A percentile compares a stretch with the other conserved stretches of the same genome.
Conservation (phyloP, 306 rosid species). For the Quercus agrifolia region DNA sequence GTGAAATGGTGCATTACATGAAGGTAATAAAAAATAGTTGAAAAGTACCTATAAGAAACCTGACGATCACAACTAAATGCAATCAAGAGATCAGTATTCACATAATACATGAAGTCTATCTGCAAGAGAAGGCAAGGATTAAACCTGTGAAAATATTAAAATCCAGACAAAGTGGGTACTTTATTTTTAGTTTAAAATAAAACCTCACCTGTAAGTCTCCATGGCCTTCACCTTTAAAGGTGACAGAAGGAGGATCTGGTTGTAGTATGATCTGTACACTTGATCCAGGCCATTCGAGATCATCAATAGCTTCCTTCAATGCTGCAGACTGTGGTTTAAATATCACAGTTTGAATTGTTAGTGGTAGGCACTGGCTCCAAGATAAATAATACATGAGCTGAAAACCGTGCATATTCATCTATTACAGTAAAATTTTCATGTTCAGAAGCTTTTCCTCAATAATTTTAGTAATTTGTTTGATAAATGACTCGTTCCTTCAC, state of each 20-base stretch:
- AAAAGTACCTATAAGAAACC: slow-evolving; percentile 55
- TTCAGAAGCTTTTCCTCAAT: not conserved
- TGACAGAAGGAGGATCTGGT: slow-evolving; percentile 78
- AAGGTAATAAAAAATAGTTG: not conserved
- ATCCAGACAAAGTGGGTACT: not conserved
- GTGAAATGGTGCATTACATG: not conserved
- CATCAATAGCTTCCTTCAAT: slow-evolving; percentile 90
- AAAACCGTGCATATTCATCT: not conserved
- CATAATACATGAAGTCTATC: slow-evolving; percentile 82
- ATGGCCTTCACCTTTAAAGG: slow-evolving; percentile 88
- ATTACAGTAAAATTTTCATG: not conserved
- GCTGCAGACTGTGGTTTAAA: slow-evolving; percentile 65
- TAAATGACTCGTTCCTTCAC: not conserved
- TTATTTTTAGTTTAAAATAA: slow-evolving; percentile 15
- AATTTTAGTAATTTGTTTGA: not conserved
- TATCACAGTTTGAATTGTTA: slow-evolving; percentile 18
- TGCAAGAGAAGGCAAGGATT: slow-evolving; percentile 27
- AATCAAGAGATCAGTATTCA: slow-evolving; percentile 72
- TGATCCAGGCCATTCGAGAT: slow-evolving; percentile 99
- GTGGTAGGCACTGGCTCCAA: not conserved
- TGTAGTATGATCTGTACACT: slow-evolving; percentile 72
- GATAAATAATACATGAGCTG: not conserved
- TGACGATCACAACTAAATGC: slow-evolving; percentile 80
- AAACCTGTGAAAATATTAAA: not conserved
- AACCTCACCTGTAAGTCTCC: slow-evolving; percentile 80